These are phyloP conservation scores for Yamadazyma diddensiae DNA, from an alignment of 1,139 yeast genomes.

Conservation along the genomic window DNA sequence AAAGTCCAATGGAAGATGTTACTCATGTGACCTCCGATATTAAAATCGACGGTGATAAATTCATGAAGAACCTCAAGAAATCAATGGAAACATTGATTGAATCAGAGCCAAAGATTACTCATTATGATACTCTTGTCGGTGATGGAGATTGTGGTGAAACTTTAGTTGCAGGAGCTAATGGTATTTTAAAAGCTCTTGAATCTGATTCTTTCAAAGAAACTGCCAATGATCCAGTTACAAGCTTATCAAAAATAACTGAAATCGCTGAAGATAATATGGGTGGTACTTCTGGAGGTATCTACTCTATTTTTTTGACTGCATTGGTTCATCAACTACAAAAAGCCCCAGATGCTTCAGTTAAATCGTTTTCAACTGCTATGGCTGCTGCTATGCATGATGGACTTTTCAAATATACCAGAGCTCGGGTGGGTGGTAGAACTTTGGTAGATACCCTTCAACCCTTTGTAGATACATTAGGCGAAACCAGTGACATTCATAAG, in stretches of 20 bases:
- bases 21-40: conserved; percentile 29
- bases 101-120: conserved; percentile 78
- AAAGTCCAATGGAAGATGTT: conserved; percentile 31
- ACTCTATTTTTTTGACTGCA: conserved; percentile 69
- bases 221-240: conserved; percentile 41
- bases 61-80: conserved; percentile 35
- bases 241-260: conserved; percentile 58
- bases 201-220: conserved; percentile 28
- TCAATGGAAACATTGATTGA: conserved; percentile 52
- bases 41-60: conserved; percentile 37
- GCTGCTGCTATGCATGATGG: conserved; percentile 41
- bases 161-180: conserved; percentile 75
- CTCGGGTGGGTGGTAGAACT: conserved; percentile 88
- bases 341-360: conserved; percentile 34
- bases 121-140: conserved; percentile 85
- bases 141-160: conserved; percentile 98
- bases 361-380: conserved; percentile 26
- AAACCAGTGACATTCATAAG: conserved; percentile 46
- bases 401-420: conserved; percentile 72
- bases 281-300: conserved; percentile 93
- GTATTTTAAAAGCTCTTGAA: conserved; percentile 55
- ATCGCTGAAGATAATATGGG: conserved; percentile 90
- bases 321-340: conserved; percentile 31
- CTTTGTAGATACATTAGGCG: conserved; percentile 61
- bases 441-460: conserved; percentile 87